Evolutionary conservation across 352 stramenopile genomes (phyloP), one percentile per base, ranked within the genome.

Genomic region (Pythium grandisporangium): DNA sequence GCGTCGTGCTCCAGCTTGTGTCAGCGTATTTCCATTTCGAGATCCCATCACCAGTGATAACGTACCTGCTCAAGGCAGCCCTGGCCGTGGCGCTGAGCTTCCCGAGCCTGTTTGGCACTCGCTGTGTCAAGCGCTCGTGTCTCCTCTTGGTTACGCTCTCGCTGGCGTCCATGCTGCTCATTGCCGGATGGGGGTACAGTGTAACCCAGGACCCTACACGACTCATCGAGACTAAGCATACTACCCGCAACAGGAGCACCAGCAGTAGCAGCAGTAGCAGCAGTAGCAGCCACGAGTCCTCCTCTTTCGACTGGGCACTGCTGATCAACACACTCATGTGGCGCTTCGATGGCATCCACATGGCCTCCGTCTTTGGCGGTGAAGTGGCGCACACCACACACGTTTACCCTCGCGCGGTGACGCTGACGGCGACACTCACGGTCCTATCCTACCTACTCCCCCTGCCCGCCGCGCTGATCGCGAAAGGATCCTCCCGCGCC

Each of bases 271-370:
- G n/a, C n/a, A n/a, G n/a, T n/a, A n/a, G n/a, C n/a, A n/a, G n/a
- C n/a, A n/a, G n/a, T n/a, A n/a, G n/a, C n/a, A n/a, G n/a, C n/a
- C n/a, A n/a, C n/a, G n/a, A n/a, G n/a, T n/a, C n/a, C n/a, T n/a
- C n/a, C n/a, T n/a, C n/a, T 14, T 42, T 66, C 33, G 42, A 93
- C 20, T 96, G 84, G 84, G 50, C 70, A 27, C 65, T 72, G 4
- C 82, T 89, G 26, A 50, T 95, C 21, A 96, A 96, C 57, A 93
- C 93, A 42, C 57, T 97, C 10, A 97, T 96, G 54, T 98, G 93
- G 93, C 96, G 93, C 63, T 81, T 95, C 17, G 96, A 97, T 48
- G 85, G 72, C 14, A 95, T 95, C 53, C 87, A 97, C 53, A 58
- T 57, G 17, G 78, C 70, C 1, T 86, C 78, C 11, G 70, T 66